Evolutionary conservation across 2,329 filamentous ascomycete species (phyloP).

Genomic region (Aphanoascus verrucosus): DNA sequence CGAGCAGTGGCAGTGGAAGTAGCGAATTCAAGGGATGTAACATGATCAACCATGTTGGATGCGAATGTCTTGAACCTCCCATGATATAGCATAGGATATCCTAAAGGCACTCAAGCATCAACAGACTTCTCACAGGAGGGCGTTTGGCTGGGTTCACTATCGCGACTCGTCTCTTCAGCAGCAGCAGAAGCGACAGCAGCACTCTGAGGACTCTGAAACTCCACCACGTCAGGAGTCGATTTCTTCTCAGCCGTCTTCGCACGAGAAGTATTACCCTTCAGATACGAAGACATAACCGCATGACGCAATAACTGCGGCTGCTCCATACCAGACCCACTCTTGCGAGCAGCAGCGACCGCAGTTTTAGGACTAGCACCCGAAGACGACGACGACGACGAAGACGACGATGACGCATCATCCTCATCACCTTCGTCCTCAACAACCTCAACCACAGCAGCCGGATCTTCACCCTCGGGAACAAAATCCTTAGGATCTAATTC

Average conservation of each 20-base stretch:
- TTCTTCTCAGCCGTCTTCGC: slow-evolving; percentile 15
- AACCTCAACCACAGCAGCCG: not conserved
- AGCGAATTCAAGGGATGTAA: too few species aligned
- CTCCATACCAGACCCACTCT: not conserved
- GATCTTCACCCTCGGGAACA: slow-evolving; percentile 50
- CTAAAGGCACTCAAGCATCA: too few species aligned
- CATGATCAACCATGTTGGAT: not conserved
- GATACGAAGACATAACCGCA: slow-evolving; percentile 12
- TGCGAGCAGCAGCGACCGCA: not conserved
- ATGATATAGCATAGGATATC: not conserved
- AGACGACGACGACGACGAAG: not conserved
- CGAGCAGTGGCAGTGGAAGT: too few species aligned
- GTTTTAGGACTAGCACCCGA: not conserved
- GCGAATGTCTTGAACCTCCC: not conserved
- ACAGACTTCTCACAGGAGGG: too few species aligned
- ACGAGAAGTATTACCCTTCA: slow-evolving; percentile 20
- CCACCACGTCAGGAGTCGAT: not conserved
- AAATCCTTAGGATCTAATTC: slow-evolving; percentile 59
- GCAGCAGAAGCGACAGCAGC: too few species aligned
- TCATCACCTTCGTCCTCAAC: slow-evolving; percentile 8
- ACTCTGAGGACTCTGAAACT: not conserved
- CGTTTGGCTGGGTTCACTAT: too few species aligned
- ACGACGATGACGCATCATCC: not conserved
- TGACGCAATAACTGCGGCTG: slow-evolving; percentile 9
- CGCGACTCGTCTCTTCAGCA: too few species aligned